Percentiles rank a stretch among this genome's conserved stretches.
Evolutionary conservation across 1,139 yeast genomes (phyloP).

Genomic region (Geotrichum bryndzae): DNA sequence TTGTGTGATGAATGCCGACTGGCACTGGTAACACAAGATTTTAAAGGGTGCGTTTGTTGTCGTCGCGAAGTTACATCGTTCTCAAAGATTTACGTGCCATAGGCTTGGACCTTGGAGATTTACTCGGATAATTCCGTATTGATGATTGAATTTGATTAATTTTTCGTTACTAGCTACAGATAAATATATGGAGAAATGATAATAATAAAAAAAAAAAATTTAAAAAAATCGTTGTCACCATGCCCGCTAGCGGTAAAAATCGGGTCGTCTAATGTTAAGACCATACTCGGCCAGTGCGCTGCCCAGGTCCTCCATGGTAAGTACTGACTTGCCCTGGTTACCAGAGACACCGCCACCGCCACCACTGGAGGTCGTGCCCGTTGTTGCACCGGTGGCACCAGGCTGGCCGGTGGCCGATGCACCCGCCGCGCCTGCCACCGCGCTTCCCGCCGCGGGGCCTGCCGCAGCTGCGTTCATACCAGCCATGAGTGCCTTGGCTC

Average conservation of each 20-base stretch:
- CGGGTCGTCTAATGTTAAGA: slow-evolving; percentile 82
- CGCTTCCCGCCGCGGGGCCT: slow-evolving; percentile 21
- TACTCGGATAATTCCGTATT: not conserved
- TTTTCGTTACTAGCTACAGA: not conserved
- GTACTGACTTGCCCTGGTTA: slow-evolving; percentile 67
- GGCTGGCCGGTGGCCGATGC: slow-evolving; percentile 19
- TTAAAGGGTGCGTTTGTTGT: slow-evolving; percentile 81
- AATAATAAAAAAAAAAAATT: not conserved
- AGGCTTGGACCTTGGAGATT: not conserved
- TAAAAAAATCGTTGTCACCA: not conserved
- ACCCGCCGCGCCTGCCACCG: slow-evolving; percentile 16
- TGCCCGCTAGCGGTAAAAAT: slow-evolving; percentile 64
- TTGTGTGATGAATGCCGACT: slow-evolving; percentile 79
- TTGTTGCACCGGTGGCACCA: slow-evolving; percentile 35
- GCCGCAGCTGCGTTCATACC: slow-evolving; percentile 31
- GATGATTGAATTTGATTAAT: not conserved
- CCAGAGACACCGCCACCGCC: slow-evolving; percentile 39
- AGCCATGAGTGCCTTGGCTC: slow-evolving; percentile 73
- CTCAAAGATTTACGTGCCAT: slow-evolving; percentile 39
- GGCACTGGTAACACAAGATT: slow-evolving; percentile 67
- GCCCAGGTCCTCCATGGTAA: slow-evolving; percentile 84
- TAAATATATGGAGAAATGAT: not conserved
- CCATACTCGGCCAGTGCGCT: slow-evolving; percentile 91
- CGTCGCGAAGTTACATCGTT: slow-evolving; percentile 57
- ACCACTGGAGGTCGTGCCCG: slow-evolving; percentile 30